Percentiles rank a stretch among this genome's conserved stretches.
These are phyloP conservation scores for Mycosarcoma mackinlayi DNA, from an alignment of 1,284 basidiomycete species.

Conservation along the genomic window DNA sequence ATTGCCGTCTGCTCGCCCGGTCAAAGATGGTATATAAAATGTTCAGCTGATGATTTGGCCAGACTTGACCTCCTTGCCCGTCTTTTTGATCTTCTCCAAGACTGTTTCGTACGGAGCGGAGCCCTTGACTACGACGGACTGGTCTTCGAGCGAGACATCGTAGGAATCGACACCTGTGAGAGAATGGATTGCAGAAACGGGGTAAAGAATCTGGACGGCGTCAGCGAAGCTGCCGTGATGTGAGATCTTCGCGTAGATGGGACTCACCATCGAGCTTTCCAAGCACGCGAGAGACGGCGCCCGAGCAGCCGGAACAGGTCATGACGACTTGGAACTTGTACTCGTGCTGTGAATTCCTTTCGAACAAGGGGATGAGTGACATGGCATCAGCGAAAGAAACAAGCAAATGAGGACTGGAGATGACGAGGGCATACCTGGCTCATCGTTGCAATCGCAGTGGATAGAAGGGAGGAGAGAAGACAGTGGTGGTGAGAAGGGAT, in stretches of 20 bases:
- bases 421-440: constrained; percentile 12
- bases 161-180: constrained; percentile 51
- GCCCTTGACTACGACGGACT: constrained; percentile 79
- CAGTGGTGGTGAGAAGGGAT: constrained; percentile 1
- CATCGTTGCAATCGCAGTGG: constrained; percentile 12
- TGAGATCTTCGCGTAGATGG: too few relatives aligned
- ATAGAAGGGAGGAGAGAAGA: background rate
- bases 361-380: background rate
- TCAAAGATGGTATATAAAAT: background rate
- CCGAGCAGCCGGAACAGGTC: constrained; percentile 84
- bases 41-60: constrained; percentile 41
- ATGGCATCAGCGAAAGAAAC: too few relatives aligned
- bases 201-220: too few relatives aligned
- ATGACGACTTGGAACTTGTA: constrained; percentile 80
- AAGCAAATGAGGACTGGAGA: too few relatives aligned
- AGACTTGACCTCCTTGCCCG: constrained; percentile 78
- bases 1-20: background rate
- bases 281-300: constrained; percentile 79
- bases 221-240: too few relatives aligned
- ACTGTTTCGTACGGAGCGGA: constrained; percentile 76
- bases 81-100: constrained; percentile 82
- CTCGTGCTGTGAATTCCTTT: constrained; percentile 48
- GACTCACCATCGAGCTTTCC: constrained; percentile 76
- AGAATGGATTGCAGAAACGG: too few relatives aligned
- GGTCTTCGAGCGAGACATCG: constrained; percentile 76